Base-by-base conservation (phyloP, 148 eudicot genomes). In the Oxyria digyna region DNA sequence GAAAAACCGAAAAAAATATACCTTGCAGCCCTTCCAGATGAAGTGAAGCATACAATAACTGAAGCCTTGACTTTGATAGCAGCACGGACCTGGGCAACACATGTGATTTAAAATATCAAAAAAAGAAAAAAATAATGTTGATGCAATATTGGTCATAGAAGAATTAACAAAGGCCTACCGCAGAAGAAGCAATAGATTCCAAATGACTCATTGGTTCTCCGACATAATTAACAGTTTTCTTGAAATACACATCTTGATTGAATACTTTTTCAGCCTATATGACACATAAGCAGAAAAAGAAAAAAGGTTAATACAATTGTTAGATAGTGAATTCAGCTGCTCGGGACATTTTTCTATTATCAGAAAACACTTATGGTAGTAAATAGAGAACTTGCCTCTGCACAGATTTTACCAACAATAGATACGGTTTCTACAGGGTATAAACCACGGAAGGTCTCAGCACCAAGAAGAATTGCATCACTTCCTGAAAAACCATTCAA, bases 21-120 rank as follows among this genome's bases (percentile, higher is more conserved):
- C 98, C 98, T 84, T 38, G 98, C 98, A 76, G 98, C 95, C 78
- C 96, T 79, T 73, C 98, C 98, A 45, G 98, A 89, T 49, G 98
- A 89, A 69, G 98, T 93, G 81, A 93, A 93, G 66, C 98, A 93
- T 77, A 93, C 86, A 52, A 93, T 89, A 67, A 89, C 96, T 68
- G 98, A 93, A 62, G 98, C 98, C 81, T 93, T 93, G 63, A 93
- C 96, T 81, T 89, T 93, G 63, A 93, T 81, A 27, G 98, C 98
- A 20, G 98, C 96, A 46, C 98, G 81, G 15, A 93, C 98, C 98
- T 93, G 76, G 27, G 69, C 37, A 67, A 45, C 37, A 52, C 32
- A 72, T 59, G 18, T 57, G 65, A 59, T 59, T 59, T 14, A 29
- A 29, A 59, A 54, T 11, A 59, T 59, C 37, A 31, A 14, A 31